Evolutionary conservation across 208 protist species (phyloP), one percentile per base, ranked within the genome.

Genomic region (Trypanosoma melophagium): DNA sequence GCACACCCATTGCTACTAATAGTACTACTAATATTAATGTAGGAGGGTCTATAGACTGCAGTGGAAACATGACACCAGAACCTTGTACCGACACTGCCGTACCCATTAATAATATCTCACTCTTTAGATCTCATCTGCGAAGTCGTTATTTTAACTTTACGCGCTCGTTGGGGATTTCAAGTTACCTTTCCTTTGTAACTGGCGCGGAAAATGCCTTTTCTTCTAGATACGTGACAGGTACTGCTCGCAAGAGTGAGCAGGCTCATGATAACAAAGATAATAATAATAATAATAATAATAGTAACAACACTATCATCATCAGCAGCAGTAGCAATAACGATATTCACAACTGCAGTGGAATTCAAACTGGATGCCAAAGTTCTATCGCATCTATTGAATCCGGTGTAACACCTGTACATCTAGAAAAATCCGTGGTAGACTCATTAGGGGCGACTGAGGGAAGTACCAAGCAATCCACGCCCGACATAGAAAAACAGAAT

Each of bases 121-220:
- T 66, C 17, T 66, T 73, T 60, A 73, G 66, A 38, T 66, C 51
- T 40, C 13, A 16, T 44, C 1, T 59, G 10, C 51, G 52, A 3
- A 73, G 67, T 59, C 57, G 59, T 3, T 66, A 60, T 42, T 66
- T 60, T 19, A 47, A 56, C 24, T 66, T 66, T 25, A 60, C 67
- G 24, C 59, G 59, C 19, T 50, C 57, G 7, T 19, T 64, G 25
- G 52, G 59, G 0, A 28, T 73, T 0, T 66, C 45, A 59, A 35
- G 60, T 41, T 69, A 69, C 44, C 28, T 69, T n/a, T 60, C 55
- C n/a, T 10, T 3, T 16, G 35, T 41, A 49, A 12, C 51, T 14
- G 58, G 41, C 1, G 3, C 41, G 21, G 12, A 31, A 5, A 38
- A 53, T 25, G 14, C 42, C 13, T 42, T 61, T 53, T 17, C 38